Base-by-base conservation (phyloP, 2,329 filamentous ascomycete species). In the Fusarium temperatum region DNA sequence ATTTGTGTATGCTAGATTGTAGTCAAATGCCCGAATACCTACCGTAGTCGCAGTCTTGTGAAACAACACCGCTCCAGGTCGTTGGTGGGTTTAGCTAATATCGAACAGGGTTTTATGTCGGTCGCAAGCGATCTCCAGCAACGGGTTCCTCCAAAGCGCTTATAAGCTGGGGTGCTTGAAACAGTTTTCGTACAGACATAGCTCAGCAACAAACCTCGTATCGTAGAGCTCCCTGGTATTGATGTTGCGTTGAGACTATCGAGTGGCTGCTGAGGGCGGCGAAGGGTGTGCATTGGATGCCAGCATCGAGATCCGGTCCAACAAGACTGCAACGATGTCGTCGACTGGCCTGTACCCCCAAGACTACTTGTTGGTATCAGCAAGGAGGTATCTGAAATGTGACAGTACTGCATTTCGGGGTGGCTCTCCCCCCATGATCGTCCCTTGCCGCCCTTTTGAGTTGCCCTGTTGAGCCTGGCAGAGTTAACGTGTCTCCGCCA, bases 361-460 rank as follows among this genome's bases (percentile, higher is more conserved):
- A 63, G 42, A 13, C 48, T 60, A 13, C 44, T 60, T 36, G 32
- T 65, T 39, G 26, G 55, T 61, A 58, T 72, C 71, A 35, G 67
- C 63, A 74, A 74, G 67, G 55, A 68, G 71, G 63, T 24, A 51
- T 62, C 68, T 59, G 59, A 74, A 68, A 74, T 72, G 47, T 72
- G 72, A 74, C 61, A 74, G 67, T 51, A 63, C 48, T 59, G 55
- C 30, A 32, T 35, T 57, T 67, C 63, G 55, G 63, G 41, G 35
- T 38, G 41, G 38, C 39, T 61, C 44, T 45, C 20, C 65, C 68
- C 72, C 45, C 61, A 60, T 59, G 65, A 64, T 59, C 45, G 51
- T 55, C 67, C 72, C 71, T 68, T 65, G 39, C 68, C 67, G 64
- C 68, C 67, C 45, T 68, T 71, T 48, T 57, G 51, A 64, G 45